A percentile compares a stretch with the other conserved stretches of the same genome.
phyloP scores from a whole-genome alignment of 2,329 filamentous ascomycete species.

The Ceratocystis eucalypticola region DNA sequence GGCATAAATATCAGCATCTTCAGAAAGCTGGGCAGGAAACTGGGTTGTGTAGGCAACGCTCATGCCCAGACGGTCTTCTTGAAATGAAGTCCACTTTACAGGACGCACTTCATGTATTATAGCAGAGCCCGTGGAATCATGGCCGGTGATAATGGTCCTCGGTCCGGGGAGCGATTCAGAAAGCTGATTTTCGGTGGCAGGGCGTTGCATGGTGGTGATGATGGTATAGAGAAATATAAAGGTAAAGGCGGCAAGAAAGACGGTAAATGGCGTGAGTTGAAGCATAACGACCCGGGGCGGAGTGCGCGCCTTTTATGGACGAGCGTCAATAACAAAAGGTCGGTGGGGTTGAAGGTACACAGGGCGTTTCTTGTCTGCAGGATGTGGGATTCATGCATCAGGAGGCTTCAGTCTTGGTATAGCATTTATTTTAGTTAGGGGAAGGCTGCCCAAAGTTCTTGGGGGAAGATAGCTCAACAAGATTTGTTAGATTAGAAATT shows the following conservation, averaged over 20 bases:
- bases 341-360: background rate
- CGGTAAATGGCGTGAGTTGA: background rate
- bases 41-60: conserved; percentile 32
- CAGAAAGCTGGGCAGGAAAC: conserved; percentile 30
- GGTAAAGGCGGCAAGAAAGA: conserved; percentile 2
- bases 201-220: conserved; percentile 8
- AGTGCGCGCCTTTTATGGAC: conserved; percentile 7
- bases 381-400: conserved; percentile 3
- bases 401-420: background rate
- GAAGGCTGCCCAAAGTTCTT: background rate
- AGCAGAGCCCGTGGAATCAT: conserved; percentile 18
- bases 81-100: conserved; percentile 22
- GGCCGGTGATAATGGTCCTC: conserved; percentile 19
- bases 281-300: background rate
- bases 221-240: conserved; percentile 8
- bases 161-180: conserved; percentile 16
- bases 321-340: background rate
- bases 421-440: background rate
- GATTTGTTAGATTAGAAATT: no score
- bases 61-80: conserved; percentile 28
- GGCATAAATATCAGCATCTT: conserved; percentile 29
- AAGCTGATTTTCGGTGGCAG: conserved; percentile 15
- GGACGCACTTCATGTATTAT: conserved; percentile 20
- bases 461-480: background rate
- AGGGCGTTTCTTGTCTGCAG: background rate